A percentile compares a stretch with the other conserved stretches of the same genome.
Conservation (phyloP, 306 rosid species). For the Begonia fuchsioides region DNA sequence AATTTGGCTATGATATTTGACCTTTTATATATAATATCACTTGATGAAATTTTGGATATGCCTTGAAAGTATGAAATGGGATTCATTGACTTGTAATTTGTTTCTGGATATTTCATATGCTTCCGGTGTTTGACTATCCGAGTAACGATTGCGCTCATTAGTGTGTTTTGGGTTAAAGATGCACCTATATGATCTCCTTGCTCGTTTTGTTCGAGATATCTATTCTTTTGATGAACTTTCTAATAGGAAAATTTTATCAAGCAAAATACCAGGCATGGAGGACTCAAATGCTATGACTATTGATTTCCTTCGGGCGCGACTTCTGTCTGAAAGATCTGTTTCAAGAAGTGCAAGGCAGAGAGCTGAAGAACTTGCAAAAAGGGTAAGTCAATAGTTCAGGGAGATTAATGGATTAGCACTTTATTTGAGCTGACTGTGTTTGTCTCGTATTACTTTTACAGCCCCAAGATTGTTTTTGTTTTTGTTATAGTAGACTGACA, state of each 20-base stretch:
- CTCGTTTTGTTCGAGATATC: conserved; percentile 4
- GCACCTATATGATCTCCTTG: neutral
- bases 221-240: conserved; percentile 2
- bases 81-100: neutral
- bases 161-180: neutral
- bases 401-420: conserved; percentile 6
- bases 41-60: too few species aligned
- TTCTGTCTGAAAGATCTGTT: conserved; percentile 78
- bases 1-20: too few species aligned
- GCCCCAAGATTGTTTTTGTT: too few species aligned
- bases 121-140: neutral
- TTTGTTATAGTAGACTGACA: too few species aligned
- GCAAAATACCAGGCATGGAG: conserved; percentile 35
- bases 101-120: neutral
- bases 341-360: conserved; percentile 77
- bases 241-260: conserved; percentile 21
- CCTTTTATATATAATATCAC: too few species aligned
- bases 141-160: neutral
- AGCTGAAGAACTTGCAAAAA: conserved; percentile 62
- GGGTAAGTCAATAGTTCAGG: conserved; percentile 20
- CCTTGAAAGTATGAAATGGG: too few species aligned
- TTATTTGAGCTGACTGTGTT: conserved; percentile 10
- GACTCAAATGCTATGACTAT: conserved; percentile 65
- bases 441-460: conserved; percentile 5
- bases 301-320: conserved; percentile 75